These are phyloP conservation scores for Salix exigua DNA, from an alignment of 345 rosid species.

Conservation along the genomic window DNA sequence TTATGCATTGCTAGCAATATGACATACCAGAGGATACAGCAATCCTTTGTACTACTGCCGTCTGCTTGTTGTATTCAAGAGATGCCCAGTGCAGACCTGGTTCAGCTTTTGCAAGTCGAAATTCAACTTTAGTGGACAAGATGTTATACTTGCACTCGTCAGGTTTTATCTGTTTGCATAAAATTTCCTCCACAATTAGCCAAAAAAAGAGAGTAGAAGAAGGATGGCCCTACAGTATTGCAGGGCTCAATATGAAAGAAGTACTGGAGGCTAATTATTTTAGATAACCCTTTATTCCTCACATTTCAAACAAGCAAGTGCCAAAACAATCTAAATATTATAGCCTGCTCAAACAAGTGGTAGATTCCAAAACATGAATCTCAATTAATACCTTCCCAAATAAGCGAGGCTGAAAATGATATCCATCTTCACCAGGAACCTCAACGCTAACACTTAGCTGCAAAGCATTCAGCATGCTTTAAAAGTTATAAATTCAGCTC, in stretches of 20 bases:
- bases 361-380: background rate
- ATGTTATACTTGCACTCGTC: constrained; percentile 61
- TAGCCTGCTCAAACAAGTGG: background rate
- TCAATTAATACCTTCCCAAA: constrained; percentile 68
- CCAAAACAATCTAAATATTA: background rate
- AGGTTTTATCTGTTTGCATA: constrained; percentile 59
- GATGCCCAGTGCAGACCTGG: constrained; percentile 59
- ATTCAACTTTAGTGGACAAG: constrained; percentile 78
- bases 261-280: background rate
- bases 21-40: constrained; percentile 45
- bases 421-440: constrained; percentile 67
- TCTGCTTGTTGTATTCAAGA: constrained; percentile 61
- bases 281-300: background rate
- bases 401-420: constrained; percentile 76
- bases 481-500: background rate
- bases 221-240: background rate
- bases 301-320: background rate
- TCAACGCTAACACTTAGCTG: constrained; percentile 68
- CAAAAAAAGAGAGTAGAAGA: background rate
- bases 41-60: constrained; percentile 36
- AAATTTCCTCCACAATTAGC: background rate
- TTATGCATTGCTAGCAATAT: background rate
- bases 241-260: background rate
- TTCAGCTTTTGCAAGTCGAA: constrained; percentile 79
- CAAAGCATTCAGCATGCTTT: constrained; percentile 13